Evolutionary conservation across 495 filamentous ascomycete species (phyloP).

Genomic region (Cetradonia linearis): DNA sequence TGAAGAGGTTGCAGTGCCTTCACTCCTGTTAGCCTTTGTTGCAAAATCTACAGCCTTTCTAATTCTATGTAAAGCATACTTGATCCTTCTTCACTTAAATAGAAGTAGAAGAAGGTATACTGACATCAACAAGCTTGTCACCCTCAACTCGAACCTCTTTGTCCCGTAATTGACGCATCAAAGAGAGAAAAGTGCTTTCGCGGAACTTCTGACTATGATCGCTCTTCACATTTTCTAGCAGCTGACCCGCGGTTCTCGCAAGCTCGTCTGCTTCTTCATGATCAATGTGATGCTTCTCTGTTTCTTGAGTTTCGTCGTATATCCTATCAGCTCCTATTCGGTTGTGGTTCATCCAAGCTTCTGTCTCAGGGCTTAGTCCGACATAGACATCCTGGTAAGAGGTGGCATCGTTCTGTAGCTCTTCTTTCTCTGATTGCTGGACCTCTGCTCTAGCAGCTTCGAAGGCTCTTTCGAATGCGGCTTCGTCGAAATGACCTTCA

Average conservation of each 20-base stretch:
- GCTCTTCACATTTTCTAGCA: slow-evolving; percentile 58
- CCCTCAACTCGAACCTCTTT: slow-evolving; percentile 44
- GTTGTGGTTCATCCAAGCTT: slow-evolving; percentile 15
- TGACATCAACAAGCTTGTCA: slow-evolving; percentile 47
- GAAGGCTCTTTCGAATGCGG: slow-evolving; percentile 56
- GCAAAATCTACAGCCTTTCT: neutral
- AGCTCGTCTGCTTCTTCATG: slow-evolving; percentile 52
- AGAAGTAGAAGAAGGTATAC: slow-evolving; percentile 36
- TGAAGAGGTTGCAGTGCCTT: slow-evolving; percentile 42
- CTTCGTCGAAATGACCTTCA: slow-evolving; percentile 44
- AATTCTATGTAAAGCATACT: slow-evolving; percentile 34
- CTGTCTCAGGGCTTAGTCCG: neutral
- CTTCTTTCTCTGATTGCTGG: slow-evolving; percentile 22
- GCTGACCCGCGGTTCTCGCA: slow-evolving; percentile 56
- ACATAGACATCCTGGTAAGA: slow-evolving; percentile 8
- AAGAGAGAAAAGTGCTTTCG: slow-evolving; percentile 62
- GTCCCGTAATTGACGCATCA: slow-evolving; percentile 60
- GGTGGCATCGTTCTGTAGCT: slow-evolving; percentile 15
- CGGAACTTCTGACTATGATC: slow-evolving; percentile 65
- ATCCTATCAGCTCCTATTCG: slow-evolving; percentile 47
- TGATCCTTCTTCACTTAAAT: slow-evolving; percentile 26
- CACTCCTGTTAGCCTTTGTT: slow-evolving; percentile 6
- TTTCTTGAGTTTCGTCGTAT: slow-evolving; percentile 28
- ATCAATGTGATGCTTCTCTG: slow-evolving; percentile 21
- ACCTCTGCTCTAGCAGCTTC: slow-evolving; percentile 31